Conservation (phyloP, 495 filamentous ascomycete species). For the Stereocaulon alpinum region DNA sequence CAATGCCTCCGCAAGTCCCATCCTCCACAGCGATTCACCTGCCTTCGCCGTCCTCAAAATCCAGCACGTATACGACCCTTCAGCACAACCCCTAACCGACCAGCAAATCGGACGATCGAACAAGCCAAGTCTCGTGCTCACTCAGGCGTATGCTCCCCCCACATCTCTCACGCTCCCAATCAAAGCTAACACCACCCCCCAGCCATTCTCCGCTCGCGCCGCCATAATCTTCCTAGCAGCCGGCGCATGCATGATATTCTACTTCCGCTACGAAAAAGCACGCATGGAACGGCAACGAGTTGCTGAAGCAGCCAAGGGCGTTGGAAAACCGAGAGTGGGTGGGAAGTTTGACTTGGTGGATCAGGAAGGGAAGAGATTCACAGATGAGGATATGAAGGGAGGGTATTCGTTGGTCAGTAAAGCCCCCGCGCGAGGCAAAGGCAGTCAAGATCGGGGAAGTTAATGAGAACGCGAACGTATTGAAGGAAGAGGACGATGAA, state of each 20-base stretch:
- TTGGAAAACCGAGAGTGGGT: slow-evolving; percentile 86
- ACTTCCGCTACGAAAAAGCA: slow-evolving; percentile 84
- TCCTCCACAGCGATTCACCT: background rate
- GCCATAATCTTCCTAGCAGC: slow-evolving; percentile 75
- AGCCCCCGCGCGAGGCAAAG: too few species aligned
- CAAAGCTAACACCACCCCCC: background rate
- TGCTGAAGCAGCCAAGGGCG: slow-evolving; percentile 83
- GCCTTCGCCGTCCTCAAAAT: background rate
- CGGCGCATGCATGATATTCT: slow-evolving; percentile 66
- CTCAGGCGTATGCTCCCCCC: slow-evolving; percentile 10
- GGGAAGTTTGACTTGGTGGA: slow-evolving; percentile 76
- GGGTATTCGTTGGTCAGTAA: slow-evolving; percentile 60
- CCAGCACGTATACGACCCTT: slow-evolving; percentile 3
- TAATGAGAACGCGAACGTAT: too few species aligned
- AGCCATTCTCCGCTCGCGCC: slow-evolving; percentile 82
- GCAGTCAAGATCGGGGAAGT: too few species aligned
- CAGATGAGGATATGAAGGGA: slow-evolving; percentile 70
- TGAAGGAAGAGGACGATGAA: background rate
- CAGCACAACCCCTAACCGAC: slow-evolving; percentile 9
- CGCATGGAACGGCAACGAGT: slow-evolving; percentile 77
- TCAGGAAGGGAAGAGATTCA: slow-evolving; percentile 65
- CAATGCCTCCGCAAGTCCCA: slow-evolving; percentile 3
- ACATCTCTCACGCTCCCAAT: background rate
- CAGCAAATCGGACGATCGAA: slow-evolving; percentile 17
- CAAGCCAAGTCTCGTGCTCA: slow-evolving; percentile 28